Base-by-base conservation (phyloP, 352 stramenopile genomes). In the Globisporangium ultimum region DNA sequence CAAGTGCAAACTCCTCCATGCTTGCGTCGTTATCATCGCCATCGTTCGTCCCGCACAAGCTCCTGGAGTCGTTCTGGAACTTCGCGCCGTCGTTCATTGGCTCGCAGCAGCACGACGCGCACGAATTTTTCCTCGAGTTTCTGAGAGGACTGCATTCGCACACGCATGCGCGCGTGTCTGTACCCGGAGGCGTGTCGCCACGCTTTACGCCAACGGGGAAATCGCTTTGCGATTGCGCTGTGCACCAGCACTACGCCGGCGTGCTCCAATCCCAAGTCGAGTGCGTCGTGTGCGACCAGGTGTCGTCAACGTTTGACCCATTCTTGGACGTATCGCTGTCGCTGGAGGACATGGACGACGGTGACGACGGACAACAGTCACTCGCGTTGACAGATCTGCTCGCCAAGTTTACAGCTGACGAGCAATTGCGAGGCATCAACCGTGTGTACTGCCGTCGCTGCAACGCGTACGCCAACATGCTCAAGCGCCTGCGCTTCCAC, bases 261-360 rank as follows among this genome's bases (percentile, higher is more conserved):
- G 78, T 87, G 20, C 57, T 89, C 14, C 69, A 72, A 12, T 90
- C 80, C 18, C 60, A 85, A 57, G 70, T 92, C 7, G 61, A 70
- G 41, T 92, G 82, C 54, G 61, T 62, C n/a, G 67, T 77, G 10
- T 91, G 82, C 45, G 67, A 72, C 15, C 63, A 65, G 9, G 71
- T 75, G 20, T 88, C 79, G 17, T 67, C 70, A 60, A 84, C 74
- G 42, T 89, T 84, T 47, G 82, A 91, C 48, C 79, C 82, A 48
- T 88, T 91, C 42, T 58, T 89, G 24, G 82, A 91, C 65, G 68
- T 91, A 12, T 89, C 82, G 22, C 62, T 91, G 45, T 85, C 82
- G 11, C 50, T 91, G 1, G 73, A 84, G 20, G 46, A 53, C 47
- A 53, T 53, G 34, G 45, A 51, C 8, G 48, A 72, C 15, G 51